Conservation (phyloP, 257 asterid species). For the Nicotiana otophora region DNA sequence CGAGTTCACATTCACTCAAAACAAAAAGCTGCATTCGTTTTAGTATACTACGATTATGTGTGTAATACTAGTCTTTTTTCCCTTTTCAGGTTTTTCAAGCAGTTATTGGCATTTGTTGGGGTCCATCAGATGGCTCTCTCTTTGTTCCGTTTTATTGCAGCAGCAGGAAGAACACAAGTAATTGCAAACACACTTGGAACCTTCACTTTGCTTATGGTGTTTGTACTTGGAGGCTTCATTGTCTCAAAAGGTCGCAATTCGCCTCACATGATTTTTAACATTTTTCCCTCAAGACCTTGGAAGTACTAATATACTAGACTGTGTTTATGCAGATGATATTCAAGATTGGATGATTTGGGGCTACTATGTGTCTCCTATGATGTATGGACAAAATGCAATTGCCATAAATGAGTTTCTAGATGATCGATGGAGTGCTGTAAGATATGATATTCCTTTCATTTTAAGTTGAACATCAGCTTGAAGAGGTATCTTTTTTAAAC, state of each 20-base stretch:
- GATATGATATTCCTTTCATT: neutral
- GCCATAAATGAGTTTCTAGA: conserved; percentile 75
- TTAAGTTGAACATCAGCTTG: neutral
- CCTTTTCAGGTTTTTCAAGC: conserved; percentile 63
- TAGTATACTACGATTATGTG: neutral
- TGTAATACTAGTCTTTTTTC: neutral
- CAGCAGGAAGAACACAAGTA: conserved; percentile 65
- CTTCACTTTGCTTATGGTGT: conserved; percentile 57
- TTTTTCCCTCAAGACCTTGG: neutral
- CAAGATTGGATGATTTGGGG: conserved; percentile 90
- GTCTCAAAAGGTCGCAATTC: conserved; percentile 50
- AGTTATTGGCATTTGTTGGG: conserved; percentile 60
- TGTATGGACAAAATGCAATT: conserved; percentile 86
- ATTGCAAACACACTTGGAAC: conserved; percentile 73
- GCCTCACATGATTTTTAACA: neutral
- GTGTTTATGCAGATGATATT: conserved; percentile 48
- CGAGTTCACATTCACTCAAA: conserved; percentile 6
- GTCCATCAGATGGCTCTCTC: conserved; percentile 81
- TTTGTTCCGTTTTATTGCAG: conserved; percentile 72
- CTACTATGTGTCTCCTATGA: conserved; percentile 84
- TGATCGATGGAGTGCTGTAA: conserved; percentile 82
- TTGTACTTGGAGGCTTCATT: conserved; percentile 72
- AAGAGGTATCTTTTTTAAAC: neutral
- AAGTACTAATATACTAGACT: neutral
- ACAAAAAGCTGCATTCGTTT: neutral